These are phyloP conservation scores for Aspergillus sp. DNA, from an alignment of 2,329 filamentous ascomycete genomes.

Conservation along the genomic window DNA sequence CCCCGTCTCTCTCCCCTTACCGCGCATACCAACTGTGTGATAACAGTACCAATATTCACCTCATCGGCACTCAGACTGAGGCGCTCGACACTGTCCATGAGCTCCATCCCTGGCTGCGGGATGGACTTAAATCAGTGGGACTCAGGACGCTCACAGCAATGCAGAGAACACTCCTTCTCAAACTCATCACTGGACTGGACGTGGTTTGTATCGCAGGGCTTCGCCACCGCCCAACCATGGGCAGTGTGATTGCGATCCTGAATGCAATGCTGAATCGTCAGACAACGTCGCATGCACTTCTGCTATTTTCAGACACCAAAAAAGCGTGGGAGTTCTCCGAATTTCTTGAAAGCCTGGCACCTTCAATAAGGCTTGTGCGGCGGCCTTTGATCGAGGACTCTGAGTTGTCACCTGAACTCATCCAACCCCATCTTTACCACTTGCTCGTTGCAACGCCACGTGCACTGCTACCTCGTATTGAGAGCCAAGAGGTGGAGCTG, in stretches of 20 bases:
- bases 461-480: no score
- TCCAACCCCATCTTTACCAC: no score
- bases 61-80: not conserved
- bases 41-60: not conserved
- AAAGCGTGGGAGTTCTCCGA: no score
- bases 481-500: no score
- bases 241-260: not conserved
- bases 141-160: not conserved
- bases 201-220: not conserved
- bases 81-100: not conserved
- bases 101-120: not conserved
- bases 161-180: not conserved
- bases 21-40: not conserved
- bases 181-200: not conserved
- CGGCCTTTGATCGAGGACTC: no score
- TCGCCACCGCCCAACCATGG: not conserved
- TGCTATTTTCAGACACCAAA: not conserved
- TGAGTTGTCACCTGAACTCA: no score
- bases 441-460: no score
- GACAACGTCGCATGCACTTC: not conserved
- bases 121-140: not conserved
- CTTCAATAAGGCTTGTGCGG: no score
- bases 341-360: no score
- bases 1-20: not conserved
- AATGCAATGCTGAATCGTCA: not conserved